These are phyloP conservation scores for Apiosordaria backusii DNA, from an alignment of 495 filamentous ascomycete species.

Conservation along the genomic window DNA sequence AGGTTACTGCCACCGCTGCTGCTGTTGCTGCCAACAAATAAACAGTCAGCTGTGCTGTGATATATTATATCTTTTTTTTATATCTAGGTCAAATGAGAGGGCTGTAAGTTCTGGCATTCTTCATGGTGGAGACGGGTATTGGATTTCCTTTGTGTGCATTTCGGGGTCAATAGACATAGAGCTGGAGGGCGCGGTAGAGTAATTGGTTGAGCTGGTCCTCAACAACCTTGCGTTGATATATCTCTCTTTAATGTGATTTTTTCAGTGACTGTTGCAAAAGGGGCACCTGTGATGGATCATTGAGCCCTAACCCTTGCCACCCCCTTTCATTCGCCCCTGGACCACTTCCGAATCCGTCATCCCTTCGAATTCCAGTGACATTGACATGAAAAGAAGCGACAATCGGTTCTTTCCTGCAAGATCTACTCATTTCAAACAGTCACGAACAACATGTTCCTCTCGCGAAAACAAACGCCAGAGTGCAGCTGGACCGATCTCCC, in stretches of 20 bases:
- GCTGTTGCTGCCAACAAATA: neutral
- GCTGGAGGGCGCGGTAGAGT: neutral
- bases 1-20: neutral
- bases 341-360: neutral
- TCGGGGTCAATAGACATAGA: neutral
- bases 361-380: neutral
- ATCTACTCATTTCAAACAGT: neutral
- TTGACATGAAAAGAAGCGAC: neutral
- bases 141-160: neutral
- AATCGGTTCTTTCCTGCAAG: neutral
- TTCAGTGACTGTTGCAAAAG: too few species aligned
- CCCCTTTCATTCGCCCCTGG: neutral
- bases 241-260: neutral
- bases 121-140: neutral
- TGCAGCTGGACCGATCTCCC: neutral
- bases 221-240: neutral
- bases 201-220: neutral
- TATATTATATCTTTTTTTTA: too few species aligned
- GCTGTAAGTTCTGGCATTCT: neutral
- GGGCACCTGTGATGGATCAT: too few species aligned
- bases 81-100: neutral
- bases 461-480: neutral
- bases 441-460: neutral
- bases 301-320: neutral
- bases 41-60: too few species aligned